Evolutionary conservation across 306 rosid species (phyloP), one percentile per base, ranked within the genome.

Genomic region (Fragaria vesca): DNA sequence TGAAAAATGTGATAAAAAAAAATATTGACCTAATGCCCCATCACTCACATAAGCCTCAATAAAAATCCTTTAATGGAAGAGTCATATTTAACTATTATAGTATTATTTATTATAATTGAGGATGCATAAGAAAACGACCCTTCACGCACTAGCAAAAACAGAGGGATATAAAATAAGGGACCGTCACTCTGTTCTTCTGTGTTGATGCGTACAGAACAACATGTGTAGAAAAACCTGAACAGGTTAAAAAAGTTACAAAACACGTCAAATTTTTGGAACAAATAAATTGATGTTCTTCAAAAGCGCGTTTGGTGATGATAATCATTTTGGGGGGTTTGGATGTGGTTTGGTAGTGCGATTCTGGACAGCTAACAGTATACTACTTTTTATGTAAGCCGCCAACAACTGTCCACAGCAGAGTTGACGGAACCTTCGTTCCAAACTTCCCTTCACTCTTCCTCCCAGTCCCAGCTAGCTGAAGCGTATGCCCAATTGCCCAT

Each of bases 361-460:
- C 38, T 34, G 69, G 28, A 63, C 69, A 63, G 45, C 69, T 63
- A 32, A 30, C 45, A 63, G 12, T 30, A 6, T 63, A 32, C 8
- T 28, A 32, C 4, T 62, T 30, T 63, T 28, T 63, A 13, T 63
- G 4, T 13, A n/a, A 3, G 28, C 62, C 34, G 12, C 45, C 68
- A 63, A 63, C 69, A 63, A 63, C 68, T 63, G 68, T 63, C 68
- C 68, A 63, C 68, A 63, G 68, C 42, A 0, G 3, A 30, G 68
- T 24, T 24, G 18, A 32, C 43, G 32, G 68, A 32, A 28, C 68
- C 68, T 63, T 63, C 43, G 43, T 13, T 63, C 43, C 68, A 30
- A 28, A 15, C 40, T 63, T 63, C 43, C 66, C 26, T 24, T 60
- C 66, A 21, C 66, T 63, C 36, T 63, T 54, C 12, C n/a, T 5